A percentile compares a stretch with the other conserved stretches of the same genome.
These are phyloP conservation scores for Wickerhamiella infanticola DNA, from an alignment of 1,139 yeast species.

Conservation along the genomic window DNA sequence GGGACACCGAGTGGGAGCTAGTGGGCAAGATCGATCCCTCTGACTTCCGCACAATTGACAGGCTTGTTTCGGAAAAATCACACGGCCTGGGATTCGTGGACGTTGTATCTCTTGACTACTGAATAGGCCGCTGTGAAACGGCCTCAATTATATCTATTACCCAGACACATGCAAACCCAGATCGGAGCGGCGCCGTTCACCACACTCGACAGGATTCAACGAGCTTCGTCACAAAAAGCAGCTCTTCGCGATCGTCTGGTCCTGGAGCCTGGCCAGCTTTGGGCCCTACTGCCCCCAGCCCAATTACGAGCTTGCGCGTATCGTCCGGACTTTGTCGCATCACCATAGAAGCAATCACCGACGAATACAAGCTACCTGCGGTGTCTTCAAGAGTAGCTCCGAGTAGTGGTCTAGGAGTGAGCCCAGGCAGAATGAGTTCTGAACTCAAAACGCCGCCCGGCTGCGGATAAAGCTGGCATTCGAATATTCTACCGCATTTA, in stretches of 20 bases:
- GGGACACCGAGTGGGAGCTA: constrained; percentile 38
- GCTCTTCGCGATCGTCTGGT: constrained; percentile 19
- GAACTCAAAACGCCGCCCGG: constrained; percentile 11
- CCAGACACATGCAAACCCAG: constrained; percentile 1
- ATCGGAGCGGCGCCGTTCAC: constrained; percentile 11
- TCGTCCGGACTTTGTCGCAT: constrained; percentile 25
- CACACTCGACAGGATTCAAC: constrained; percentile 24
- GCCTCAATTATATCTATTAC: neutral
- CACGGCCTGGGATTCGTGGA: constrained; percentile 54
- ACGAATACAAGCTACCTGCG: constrained; percentile 23
- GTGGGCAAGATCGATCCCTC: constrained; percentile 80
- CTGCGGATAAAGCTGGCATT: constrained; percentile 12
- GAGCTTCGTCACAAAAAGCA: constrained; percentile 21
- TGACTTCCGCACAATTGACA: constrained; percentile 54
- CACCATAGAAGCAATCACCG: constrained; percentile 24
- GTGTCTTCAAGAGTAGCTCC: constrained; percentile 20
- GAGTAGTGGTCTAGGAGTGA: constrained; percentile 23
- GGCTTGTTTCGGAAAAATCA: constrained; percentile 39
- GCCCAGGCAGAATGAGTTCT: constrained; percentile 21
- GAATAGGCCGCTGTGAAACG: neutral
- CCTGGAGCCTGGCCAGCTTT: constrained; percentile 14
- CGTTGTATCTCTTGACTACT: constrained; percentile 37
- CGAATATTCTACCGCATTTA: constrained; percentile 19
- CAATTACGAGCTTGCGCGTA: constrained; percentile 23
- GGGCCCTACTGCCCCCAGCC: constrained; percentile 24